Base-by-base conservation (phyloP, 2,329 filamentous ascomycete species). In the Hymenoscyphus salicellus region DNA sequence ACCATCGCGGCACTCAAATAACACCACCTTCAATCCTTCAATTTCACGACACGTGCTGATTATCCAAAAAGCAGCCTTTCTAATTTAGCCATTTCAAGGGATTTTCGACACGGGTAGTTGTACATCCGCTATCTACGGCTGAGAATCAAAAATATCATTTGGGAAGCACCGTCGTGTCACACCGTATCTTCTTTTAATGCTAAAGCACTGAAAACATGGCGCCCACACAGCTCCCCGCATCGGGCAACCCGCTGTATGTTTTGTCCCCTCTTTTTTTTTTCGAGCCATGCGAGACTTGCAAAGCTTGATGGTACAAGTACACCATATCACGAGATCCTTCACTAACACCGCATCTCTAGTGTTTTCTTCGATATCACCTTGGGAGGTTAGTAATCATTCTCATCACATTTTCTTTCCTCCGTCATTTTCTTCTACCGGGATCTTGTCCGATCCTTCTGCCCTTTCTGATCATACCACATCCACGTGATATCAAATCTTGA, bases 311-410 rank as follows among this genome's bases (percentile, higher is more conserved):
- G 52, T 26, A 56, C 26, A 32, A 32, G 14, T 11, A n/a, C 28
- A n/a, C 2, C 11, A 52, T 52, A 60, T 68, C 65, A 69, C 65
- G 60, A 68, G 62, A 68, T 62, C 38, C 46, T 58, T 71, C 26
- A 68, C 60, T 60, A 36, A 65, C 49, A 38, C 28, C 43, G 11
- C 43, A 10, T 20, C 6, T 55, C 23, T 56, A 75, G 73, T 36
- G 74, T 75, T 14, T 76, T 93, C 80, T 91, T 92, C 77, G 90
- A 93, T 77, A 85, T 92, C 66, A 90, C 90, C 3, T 82, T 95
- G 64, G 91, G 91, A 81, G 90, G 90, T 91, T 78, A 75, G 84
- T 78, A 58, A 58, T 52, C 55, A 32, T 30, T n/a, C 36, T 69
- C 20, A 26, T 52, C 46, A 10, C 10, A 52, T 26, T 52, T n/a